Percentiles rank a stretch among this genome's conserved stretches.
Evolutionary conservation across 2,329 filamentous ascomycete species (phyloP).

Genomic region (Penicillium glabrum): DNA sequence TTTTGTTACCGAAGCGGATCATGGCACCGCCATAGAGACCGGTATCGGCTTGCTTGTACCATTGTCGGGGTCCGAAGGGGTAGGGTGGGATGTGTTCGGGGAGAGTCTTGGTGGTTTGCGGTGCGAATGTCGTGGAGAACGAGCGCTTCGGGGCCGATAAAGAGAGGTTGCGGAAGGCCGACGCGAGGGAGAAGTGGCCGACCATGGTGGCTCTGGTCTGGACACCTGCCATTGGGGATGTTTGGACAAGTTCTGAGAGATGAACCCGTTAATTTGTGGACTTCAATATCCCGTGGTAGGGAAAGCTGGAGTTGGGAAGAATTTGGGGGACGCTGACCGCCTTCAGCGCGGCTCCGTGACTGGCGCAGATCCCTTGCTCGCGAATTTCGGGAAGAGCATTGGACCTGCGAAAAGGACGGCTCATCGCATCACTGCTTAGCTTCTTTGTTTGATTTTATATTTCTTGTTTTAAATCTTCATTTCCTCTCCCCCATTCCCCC

Average conservation of each 20-base stretch:
- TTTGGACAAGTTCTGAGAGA: background rate
- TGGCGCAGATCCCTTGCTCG: constrained; percentile 31
- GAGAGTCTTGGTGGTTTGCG: constrained; percentile 33
- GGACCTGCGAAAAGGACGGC: constrained; percentile 3
- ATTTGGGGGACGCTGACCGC: constrained; percentile 40
- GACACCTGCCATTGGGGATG: constrained; percentile 31
- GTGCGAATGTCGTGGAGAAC: constrained; percentile 38
- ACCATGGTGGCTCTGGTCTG: constrained; percentile 31
- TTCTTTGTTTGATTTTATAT: constrained; percentile 15
- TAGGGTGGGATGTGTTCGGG: constrained; percentile 46
- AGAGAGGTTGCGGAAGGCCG: constrained; percentile 41
- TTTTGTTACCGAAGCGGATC: constrained; percentile 52
- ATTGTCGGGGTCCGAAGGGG: constrained; percentile 45
- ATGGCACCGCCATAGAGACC: constrained; percentile 49
- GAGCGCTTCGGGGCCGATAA: constrained; percentile 36
- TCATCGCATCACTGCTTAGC: constrained; percentile 15
- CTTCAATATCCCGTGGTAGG: constrained; percentile 1
- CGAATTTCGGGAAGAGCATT: constrained; percentile 37
- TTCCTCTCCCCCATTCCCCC: constrained; percentile 1
- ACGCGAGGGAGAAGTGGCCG: constrained; percentile 35
- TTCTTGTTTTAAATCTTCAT: background rate
- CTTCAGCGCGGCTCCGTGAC: constrained; percentile 29
- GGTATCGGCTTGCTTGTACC: constrained; percentile 48
- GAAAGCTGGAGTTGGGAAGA: constrained; percentile 23
- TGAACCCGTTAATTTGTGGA: background rate